These are phyloP conservation scores for Xerocomus alliaceus DNA, from an alignment of 1,284 basidiomycete species.

Conservation along the genomic window DNA sequence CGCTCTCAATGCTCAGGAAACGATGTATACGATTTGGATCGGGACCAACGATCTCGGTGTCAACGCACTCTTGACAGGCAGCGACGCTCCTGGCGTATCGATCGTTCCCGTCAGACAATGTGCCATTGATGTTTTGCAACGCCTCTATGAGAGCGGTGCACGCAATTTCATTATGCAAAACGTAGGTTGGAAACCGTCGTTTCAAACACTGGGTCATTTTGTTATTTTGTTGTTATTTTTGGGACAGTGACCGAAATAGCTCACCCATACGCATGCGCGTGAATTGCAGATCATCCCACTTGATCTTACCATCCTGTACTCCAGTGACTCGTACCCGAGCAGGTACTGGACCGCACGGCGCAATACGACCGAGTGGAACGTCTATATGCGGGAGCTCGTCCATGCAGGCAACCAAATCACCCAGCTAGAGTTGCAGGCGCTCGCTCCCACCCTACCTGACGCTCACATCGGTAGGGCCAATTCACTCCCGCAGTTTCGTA, in stretches of 20 bases:
- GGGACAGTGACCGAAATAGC: neutral
- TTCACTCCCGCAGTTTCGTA: neutral
- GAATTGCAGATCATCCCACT: conserved; percentile 54
- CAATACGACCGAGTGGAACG: conserved; percentile 58
- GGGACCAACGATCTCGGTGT: conserved; percentile 56
- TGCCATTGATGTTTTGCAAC: conserved; percentile 50
- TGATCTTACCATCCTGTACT: conserved; percentile 51
- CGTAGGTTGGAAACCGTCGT: conserved; percentile 22
- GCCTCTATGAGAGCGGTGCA: conserved; percentile 50
- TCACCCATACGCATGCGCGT: too few species aligned
- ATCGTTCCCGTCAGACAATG: conserved; percentile 51
- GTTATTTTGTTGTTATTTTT: neutral
- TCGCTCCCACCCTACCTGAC: conserved; percentile 43
- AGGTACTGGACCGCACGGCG: conserved; percentile 51
- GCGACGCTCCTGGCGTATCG: conserved; percentile 45
- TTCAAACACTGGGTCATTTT: neutral
- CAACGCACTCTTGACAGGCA: conserved; percentile 47
- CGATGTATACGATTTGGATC: conserved; percentile 58
- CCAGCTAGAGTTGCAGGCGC: conserved; percentile 48
- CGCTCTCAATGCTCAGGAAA: conserved; percentile 42
- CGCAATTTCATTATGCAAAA: conserved; percentile 58
- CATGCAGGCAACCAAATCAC: conserved; percentile 51
- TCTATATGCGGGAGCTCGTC: conserved; percentile 54
- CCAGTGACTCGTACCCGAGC: conserved; percentile 49
- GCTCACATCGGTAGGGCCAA: conserved; percentile 43